Evolutionary conservation across 164 flowering plant genomes (phyloP).

Genomic region (Kingdonia uniflora): DNA sequence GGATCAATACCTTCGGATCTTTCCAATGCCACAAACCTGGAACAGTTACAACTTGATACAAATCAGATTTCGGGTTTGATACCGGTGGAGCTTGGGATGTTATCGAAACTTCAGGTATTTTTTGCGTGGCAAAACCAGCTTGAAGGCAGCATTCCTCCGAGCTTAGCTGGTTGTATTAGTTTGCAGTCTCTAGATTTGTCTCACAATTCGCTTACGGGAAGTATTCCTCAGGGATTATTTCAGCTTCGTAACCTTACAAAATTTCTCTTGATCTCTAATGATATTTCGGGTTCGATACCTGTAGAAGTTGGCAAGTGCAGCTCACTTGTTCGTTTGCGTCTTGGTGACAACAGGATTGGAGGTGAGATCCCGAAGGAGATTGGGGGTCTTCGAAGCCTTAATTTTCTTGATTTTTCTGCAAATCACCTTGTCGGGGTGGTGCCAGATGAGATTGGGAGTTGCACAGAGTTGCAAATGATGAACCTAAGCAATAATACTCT

Average conservation of each 20-base stretch:
- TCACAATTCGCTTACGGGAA: conserved; percentile 56
- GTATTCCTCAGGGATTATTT: conserved; percentile 58
- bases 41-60: conserved; percentile 49
- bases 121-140: conserved; percentile 68
- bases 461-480: conserved; percentile 15
- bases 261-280: conserved; percentile 65
- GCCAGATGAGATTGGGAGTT: conserved; percentile 39
- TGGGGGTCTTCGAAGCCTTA: conserved; percentile 42
- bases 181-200: conserved; percentile 63
- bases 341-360: conserved; percentile 48
- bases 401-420: conserved; percentile 60
- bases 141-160: conserved; percentile 61
- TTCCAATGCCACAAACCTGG: conserved; percentile 33
- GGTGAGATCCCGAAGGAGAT: conserved; percentile 64
- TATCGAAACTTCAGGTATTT: conserved; percentile 36
- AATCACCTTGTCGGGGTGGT: conserved; percentile 51
- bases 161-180: conserved; percentile 31
- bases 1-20: conserved; percentile 55
- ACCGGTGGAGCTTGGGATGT: conserved; percentile 47
- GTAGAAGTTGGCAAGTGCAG: conserved; percentile 51
- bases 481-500: conserved; percentile 44
- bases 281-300: conserved; percentile 69
- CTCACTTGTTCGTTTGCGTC: conserved; percentile 60
- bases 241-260: conserved; percentile 64
- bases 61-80: conserved; percentile 67